Conservation (phyloP, 768 basidiomycete genomes). For the Leucosporidium yakuticum region DNA sequence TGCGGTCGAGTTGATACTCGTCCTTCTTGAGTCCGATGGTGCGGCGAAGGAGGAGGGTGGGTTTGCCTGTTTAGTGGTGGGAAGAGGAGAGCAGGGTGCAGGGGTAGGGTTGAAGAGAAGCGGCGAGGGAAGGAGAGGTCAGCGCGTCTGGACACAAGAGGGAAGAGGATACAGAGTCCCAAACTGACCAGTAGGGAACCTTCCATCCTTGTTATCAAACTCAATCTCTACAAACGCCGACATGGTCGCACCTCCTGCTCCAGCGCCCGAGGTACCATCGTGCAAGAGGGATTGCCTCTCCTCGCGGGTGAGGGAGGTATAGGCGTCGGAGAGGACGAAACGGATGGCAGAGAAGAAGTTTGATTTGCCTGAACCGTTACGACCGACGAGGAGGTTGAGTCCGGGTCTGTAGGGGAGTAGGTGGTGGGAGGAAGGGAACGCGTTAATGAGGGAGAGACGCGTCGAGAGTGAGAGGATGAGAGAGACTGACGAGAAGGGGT, state of each 20-base stretch:
- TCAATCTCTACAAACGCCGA: slow-evolving; percentile 96
- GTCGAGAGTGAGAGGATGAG: background rate
- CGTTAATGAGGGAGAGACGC: background rate
- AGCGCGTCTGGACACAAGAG: background rate
- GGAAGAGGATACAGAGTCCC: background rate
- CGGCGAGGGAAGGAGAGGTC: background rate
- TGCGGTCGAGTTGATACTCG: slow-evolving; percentile 94
- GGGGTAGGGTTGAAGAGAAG: too few relatives aligned
- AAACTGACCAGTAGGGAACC: slow-evolving; percentile 63
- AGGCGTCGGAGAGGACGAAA: slow-evolving; percentile 95
- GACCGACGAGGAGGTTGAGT: slow-evolving; percentile 93
- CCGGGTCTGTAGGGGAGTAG: slow-evolving; percentile 48
- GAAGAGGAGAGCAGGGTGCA: background rate
- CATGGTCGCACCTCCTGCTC: slow-evolving; percentile 56
- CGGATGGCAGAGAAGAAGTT: slow-evolving; percentile 99
- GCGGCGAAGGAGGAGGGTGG: slow-evolving; percentile 78
- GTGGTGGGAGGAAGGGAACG: background rate
- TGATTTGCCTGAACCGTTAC: slow-evolving; percentile 97
- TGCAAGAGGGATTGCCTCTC: slow-evolving; percentile 89
- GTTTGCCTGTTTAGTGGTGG: slow-evolving; percentile 53
- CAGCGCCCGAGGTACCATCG: slow-evolving; percentile 66
- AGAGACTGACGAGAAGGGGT: slow-evolving; percentile 63
- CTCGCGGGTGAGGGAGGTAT: slow-evolving; percentile 88
- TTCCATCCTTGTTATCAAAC: slow-evolving; percentile 88
- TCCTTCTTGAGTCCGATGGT: slow-evolving; percentile 98